A percentile compares a stretch with the other conserved stretches of the same genome.
Conservation (phyloP, 805 yeast species). For the Kodamaea lidongshanica region DNA sequence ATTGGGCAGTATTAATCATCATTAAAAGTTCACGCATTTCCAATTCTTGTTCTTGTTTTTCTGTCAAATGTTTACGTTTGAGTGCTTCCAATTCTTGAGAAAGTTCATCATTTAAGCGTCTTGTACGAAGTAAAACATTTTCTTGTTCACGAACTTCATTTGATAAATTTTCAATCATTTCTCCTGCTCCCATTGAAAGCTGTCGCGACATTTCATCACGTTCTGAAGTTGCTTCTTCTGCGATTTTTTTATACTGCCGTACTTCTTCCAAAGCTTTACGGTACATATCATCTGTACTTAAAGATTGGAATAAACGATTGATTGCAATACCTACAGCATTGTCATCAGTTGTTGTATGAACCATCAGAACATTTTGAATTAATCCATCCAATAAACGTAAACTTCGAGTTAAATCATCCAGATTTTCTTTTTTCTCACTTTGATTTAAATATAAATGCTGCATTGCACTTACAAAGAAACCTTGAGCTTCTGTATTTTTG, state of each 20-base stretch:
- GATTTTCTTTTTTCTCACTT: constrained; percentile 42
- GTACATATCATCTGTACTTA: constrained; percentile 84
- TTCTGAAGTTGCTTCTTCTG: constrained; percentile 24
- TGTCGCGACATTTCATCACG: constrained; percentile 59
- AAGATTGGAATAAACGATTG: constrained; percentile 60
- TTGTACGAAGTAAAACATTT: constrained; percentile 48
- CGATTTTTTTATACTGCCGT: constrained; percentile 16
- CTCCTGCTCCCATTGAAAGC: constrained; percentile 70
- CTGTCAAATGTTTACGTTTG: constrained; percentile 52
- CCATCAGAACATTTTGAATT: constrained; percentile 54
- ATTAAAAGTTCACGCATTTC: constrained; percentile 71
- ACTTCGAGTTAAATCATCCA: constrained; percentile 44
- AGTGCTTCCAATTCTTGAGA: constrained; percentile 57
- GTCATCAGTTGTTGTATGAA: constrained; percentile 43
- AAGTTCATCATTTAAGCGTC: constrained; percentile 57
- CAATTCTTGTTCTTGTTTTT: constrained; percentile 69
- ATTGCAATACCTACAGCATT: constrained; percentile 66
- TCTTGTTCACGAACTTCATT: constrained; percentile 61
- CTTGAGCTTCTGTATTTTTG: constrained; percentile 53
- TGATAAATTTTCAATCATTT: constrained; percentile 54
- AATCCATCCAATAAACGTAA: constrained; percentile 60
- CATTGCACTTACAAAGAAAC: constrained; percentile 52
- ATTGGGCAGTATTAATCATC: constrained; percentile 42
- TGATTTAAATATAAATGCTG: constrained; percentile 60
- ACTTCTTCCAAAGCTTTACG: constrained; percentile 47